Percentiles rank a stretch among this genome's conserved stretches.
Evolutionary conservation across 331 rosid species (phyloP).

Genomic region (Acacia concinna): DNA sequence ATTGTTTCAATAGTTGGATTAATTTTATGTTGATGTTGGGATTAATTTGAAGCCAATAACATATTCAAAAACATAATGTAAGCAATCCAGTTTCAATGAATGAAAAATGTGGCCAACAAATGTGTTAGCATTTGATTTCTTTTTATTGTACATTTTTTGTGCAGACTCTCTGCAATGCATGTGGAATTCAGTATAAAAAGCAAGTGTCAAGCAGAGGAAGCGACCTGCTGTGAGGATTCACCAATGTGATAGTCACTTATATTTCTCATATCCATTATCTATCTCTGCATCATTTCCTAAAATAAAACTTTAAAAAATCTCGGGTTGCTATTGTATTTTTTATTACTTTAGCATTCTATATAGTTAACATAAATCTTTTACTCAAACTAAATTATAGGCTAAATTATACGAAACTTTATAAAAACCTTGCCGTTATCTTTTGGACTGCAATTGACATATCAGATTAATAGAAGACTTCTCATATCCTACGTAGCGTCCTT

Average conservation of each 20-base stretch:
- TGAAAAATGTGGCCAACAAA: neutral
- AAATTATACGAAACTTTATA: no score
- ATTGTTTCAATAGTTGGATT: neutral
- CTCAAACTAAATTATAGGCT: no score
- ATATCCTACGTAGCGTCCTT: no score
- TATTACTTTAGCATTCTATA: neutral
- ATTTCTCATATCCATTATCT: neutral
- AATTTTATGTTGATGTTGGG: neutral
- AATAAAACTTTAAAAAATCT: neutral
- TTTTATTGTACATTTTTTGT: neutral
- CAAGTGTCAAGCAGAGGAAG: slow-evolving; percentile 9
- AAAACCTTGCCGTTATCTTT: no score
- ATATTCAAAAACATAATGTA: no score
- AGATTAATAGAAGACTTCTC: no score
- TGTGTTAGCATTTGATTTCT: neutral
- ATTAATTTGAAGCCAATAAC: neutral
- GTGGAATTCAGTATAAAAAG: slow-evolving; percentile 40
- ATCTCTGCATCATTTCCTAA: neutral
- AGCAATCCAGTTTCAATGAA: no score
- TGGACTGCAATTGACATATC: no score
- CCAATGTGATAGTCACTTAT: neutral
- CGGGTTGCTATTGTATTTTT: neutral
- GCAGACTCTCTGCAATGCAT: slow-evolving; percentile 43
- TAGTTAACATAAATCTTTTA: neutral
- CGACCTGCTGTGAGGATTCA: neutral